phyloP scores from a whole-genome alignment of 192 early-diverging fungal species.

The Backusella australiensis region DNA sequence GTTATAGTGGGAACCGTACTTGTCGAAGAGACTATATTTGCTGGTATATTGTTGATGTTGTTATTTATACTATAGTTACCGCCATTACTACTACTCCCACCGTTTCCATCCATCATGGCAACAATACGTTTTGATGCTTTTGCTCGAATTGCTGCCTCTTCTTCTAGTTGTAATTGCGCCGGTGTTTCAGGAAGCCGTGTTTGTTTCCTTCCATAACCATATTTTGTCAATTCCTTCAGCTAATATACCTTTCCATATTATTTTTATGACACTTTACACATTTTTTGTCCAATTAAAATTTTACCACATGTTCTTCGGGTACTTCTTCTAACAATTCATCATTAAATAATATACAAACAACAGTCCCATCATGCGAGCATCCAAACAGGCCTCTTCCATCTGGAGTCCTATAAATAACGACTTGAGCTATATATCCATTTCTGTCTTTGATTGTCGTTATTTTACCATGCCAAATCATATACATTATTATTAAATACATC shows the following conservation, averaged over 20 bases:
- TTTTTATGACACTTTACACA: not conserved
- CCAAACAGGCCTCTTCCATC: slow-evolving; percentile 72
- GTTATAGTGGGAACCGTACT: slow-evolving; percentile 2
- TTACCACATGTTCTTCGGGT: slow-evolving; percentile 65
- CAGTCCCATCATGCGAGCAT: slow-evolving; percentile 90
- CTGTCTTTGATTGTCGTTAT: not conserved
- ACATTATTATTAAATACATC: slow-evolving; percentile 83
- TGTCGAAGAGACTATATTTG: not conserved
- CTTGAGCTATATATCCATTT: not conserved
- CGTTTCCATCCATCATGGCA: slow-evolving; percentile 29
- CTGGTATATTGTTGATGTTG: not conserved
- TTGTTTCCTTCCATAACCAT: slow-evolving; percentile 45
- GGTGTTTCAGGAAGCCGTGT: slow-evolving; percentile 60
- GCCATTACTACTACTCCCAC: not conserved
- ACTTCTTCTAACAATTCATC: slow-evolving; percentile 68
- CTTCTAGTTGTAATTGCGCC: slow-evolving; percentile 66
- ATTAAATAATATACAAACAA: slow-evolving; percentile 72
- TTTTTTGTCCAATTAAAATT: not conserved
- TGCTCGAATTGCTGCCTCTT: slow-evolving; percentile 35
- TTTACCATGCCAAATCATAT: slow-evolving; percentile 84
- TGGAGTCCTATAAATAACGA: slow-evolving; percentile 53
- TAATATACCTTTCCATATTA: not conserved
- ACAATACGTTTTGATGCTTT: slow-evolving; percentile 19
- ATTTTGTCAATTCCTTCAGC: slow-evolving; percentile 45
- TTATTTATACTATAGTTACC: not conserved